Base-by-base conservation (phyloP, 495 filamentous ascomycete genomes). In the Neurospora discreta region DNA sequence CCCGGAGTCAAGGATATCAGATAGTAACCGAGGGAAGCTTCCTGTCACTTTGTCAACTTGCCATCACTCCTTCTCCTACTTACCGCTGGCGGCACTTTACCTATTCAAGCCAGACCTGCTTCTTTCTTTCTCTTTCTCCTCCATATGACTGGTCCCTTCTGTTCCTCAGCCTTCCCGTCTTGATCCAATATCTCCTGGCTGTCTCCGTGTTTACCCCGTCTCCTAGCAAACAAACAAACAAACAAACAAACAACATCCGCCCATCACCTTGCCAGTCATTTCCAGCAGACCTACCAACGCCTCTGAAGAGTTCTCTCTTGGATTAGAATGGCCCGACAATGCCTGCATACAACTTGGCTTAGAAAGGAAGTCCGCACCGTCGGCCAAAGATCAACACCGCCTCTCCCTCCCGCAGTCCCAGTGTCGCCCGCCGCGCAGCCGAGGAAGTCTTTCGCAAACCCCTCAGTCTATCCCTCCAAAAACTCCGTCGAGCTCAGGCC, bases 1-100 rank as follows among this genome's bases (percentile, higher is more conserved):
- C 90, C 93, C 30, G 92, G 91, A 3, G 92, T 98, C 78, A 93
- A 88, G 77, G 93, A 97, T 80, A 91, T 99, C 73, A 77, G 81
- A 75, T 83, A 75, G 33, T 5, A 6, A 36, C 33, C 33, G 33
- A 36, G 74, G 81, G 77, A 80, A 23, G 23, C 52, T 33, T 36
- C 33, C 1, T 36, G n/a, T 65, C 52, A 33, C 11, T 26, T 60
- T 4, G 4, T 26, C 18, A 70, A 0, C 18, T 13, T 33, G 6
- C 5, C 33, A 36, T 36, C 33, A 36, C 38, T 38, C 38, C 38
- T 38, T 38, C 26, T 65, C 16, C 26, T 65, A 5, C n/a, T 16
- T 30, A 33, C 52, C 46, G 46, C 46, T 58, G 46, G 44, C 44
- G 44, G 44, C 44, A 26, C 10, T 10, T 52, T 26, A 44, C n/a